A percentile compares a stretch with the other conserved stretches of the same genome.
Evolutionary conservation across 2,329 filamentous ascomycete genomes (phyloP).

Genomic region (Xylariaceae sp.): DNA sequence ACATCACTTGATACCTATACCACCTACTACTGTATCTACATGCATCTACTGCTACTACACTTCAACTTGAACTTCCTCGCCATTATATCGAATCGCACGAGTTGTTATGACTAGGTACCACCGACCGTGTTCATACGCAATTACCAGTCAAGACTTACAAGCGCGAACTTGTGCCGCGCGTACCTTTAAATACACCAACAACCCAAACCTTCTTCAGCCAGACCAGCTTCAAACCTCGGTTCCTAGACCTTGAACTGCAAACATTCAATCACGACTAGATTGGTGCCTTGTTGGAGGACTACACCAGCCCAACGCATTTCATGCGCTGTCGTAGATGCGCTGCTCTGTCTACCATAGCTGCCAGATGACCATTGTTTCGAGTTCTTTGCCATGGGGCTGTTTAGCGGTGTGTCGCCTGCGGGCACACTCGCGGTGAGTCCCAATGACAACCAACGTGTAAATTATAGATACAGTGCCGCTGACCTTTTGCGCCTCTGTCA

Average conservation of each 20-base stretch:
- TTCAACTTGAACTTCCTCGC: too few relatives aligned
- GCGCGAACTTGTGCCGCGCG: too few relatives aligned
- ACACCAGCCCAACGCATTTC: slow-evolving; percentile 20
- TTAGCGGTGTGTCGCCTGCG: slow-evolving; percentile 78
- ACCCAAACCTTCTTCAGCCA: neutral
- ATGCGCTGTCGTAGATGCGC: slow-evolving; percentile 33
- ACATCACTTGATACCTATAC: neutral
- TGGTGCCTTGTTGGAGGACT: neutral
- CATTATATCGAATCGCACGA: neutral
- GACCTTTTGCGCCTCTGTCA: slow-evolving; percentile 11
- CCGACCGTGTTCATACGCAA: neutral
- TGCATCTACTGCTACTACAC: neutral
- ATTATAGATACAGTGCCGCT: too few relatives aligned
- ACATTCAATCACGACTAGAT: neutral
- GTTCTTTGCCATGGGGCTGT: slow-evolving; percentile 68
- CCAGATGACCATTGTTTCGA: slow-evolving; percentile 56
- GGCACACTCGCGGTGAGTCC: slow-evolving; percentile 55
- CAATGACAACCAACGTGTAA: too few relatives aligned
- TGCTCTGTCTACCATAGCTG: slow-evolving; percentile 35
- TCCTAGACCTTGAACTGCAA: neutral
- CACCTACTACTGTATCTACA: neutral
- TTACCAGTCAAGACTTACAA: neutral
- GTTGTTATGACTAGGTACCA: neutral
- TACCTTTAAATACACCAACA: too few relatives aligned
- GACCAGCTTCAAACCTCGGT: neutral